These are phyloP conservation scores for Scytalidium sp. DNA, from an alignment of 2,329 filamentous ascomycete species.

Conservation along the genomic window DNA sequence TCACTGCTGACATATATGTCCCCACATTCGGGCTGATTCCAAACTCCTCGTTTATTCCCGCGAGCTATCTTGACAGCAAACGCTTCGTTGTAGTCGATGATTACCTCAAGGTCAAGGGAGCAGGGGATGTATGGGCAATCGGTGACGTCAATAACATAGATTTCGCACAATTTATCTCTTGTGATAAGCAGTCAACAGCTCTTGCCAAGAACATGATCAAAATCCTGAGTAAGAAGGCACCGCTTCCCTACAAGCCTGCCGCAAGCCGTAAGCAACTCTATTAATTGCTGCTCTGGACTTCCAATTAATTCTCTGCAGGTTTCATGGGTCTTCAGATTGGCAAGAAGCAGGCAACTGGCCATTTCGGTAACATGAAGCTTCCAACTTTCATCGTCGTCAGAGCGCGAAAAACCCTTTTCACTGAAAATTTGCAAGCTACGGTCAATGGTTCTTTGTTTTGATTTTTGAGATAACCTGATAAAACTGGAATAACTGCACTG, in stretches of 20 bases:
- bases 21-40: slow-evolving; percentile 53
- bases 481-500: too few species aligned
- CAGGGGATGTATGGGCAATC: slow-evolving; percentile 27
- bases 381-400: slow-evolving; percentile 21
- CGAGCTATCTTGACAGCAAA: slow-evolving; percentile 39
- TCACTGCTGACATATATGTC: slow-evolving; percentile 53
- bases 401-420: slow-evolving; percentile 23
- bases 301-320: slow-evolving; percentile 8
- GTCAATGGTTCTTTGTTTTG: slow-evolving; percentile 18
- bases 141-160: slow-evolving; percentile 24
- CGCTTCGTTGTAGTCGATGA: slow-evolving; percentile 50
- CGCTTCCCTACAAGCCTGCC: slow-evolving; percentile 16
- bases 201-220: slow-evolving; percentile 21
- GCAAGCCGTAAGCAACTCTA: slow-evolving; percentile 10
- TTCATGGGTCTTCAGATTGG: slow-evolving; percentile 29
- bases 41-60: slow-evolving; percentile 53
- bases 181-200: slow-evolving; percentile 18
- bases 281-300: neutral
- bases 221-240: slow-evolving; percentile 10
- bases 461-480: too few species aligned
- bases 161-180: slow-evolving; percentile 15
- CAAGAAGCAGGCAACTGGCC: slow-evolving; percentile 34
- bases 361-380: slow-evolving; percentile 23
- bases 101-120: slow-evolving; percentile 42
- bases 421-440: slow-evolving; percentile 14